Evolutionary conservation across 2,329 filamentous ascomycete genomes (phyloP).

Genomic region (Aaosphaeria arxii): DNA sequence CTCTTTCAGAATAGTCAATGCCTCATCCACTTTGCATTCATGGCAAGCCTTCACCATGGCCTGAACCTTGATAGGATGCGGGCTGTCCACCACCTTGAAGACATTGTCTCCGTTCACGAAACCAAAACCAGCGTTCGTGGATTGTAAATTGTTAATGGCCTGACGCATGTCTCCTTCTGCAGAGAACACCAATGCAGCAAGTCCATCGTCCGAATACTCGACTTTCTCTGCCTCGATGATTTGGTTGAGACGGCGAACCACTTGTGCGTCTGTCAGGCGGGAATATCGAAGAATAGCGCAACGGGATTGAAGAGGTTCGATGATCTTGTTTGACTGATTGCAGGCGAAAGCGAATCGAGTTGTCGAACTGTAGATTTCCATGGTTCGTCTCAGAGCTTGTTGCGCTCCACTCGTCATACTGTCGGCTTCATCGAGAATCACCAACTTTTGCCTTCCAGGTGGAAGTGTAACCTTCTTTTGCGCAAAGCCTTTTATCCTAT

Average conservation of each 20-base stretch:
- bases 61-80: slow-evolving; percentile 97
- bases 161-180: slow-evolving; percentile 99
- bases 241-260: slow-evolving; percentile 86
- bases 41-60: slow-evolving; percentile 97
- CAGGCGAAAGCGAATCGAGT: slow-evolving; percentile 97
- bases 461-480: slow-evolving; percentile 98
- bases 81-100: slow-evolving; percentile 94
- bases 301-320: slow-evolving; percentile 95
- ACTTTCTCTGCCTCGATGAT: slow-evolving; percentile 92
- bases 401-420: slow-evolving; percentile 95
- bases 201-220: slow-evolving; percentile 84
- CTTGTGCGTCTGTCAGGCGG: slow-evolving; percentile 85
- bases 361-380: slow-evolving; percentile 98
- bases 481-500: slow-evolving; percentile 96
- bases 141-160: slow-evolving; percentile 97
- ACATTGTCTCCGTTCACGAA: slow-evolving; percentile 98
- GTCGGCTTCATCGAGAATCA: slow-evolving; percentile 96
- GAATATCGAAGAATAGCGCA: slow-evolving; percentile 95
- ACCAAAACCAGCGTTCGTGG: slow-evolving; percentile 87
- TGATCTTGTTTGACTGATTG: slow-evolving; percentile 99
- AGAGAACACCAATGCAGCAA: slow-evolving; percentile 94
- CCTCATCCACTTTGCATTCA: slow-evolving; percentile 84
- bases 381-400: slow-evolving; percentile 89
- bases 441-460: slow-evolving; percentile 85
- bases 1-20: slow-evolving; percentile 81